Conservation (phyloP, 768 basidiomycete genomes). For the Lactifluus piperatus region DNA sequence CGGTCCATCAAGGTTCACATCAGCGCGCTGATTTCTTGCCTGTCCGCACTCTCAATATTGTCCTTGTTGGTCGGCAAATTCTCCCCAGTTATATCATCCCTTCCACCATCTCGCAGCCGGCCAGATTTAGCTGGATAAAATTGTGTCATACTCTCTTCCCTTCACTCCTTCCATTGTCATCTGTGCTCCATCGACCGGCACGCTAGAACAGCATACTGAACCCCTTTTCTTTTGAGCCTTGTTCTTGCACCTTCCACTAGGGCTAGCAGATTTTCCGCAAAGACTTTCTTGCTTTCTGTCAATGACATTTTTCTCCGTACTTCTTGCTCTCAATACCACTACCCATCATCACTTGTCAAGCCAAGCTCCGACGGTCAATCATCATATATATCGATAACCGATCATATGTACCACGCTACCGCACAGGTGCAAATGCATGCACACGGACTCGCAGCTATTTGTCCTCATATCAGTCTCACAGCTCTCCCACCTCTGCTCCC, state of each 20-base stretch:
- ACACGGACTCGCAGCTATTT: slow-evolving; percentile 7
- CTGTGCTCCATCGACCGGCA: not conserved
- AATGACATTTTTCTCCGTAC: not conserved
- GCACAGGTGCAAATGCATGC: slow-evolving; percentile 6
- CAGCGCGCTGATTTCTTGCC: not conserved
- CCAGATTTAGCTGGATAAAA: not conserved
- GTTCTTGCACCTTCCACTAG: not conserved
- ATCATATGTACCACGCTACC: slow-evolving; percentile 9
- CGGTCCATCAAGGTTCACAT: no score
- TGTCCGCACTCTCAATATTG: not conserved
- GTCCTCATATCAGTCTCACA: slow-evolving; percentile 6
- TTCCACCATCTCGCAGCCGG: not conserved
- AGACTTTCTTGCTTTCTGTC: not conserved
- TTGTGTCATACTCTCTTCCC: not conserved
- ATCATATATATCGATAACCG: slow-evolving; percentile 9
- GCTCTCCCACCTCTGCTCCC: not conserved
- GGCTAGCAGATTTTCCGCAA: not conserved
- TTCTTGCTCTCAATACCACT: not conserved
- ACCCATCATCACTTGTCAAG: slow-evolving; percentile 1
- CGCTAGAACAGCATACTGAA: not conserved
- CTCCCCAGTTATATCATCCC: not conserved
- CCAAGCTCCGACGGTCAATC: not conserved
- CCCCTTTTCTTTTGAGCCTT: not conserved
- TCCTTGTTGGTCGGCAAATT: not conserved
- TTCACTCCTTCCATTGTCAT: not conserved